Evolutionary conservation across 495 filamentous ascomycete species (phyloP), one percentile per base, ranked within the genome.

Genomic region (Evansstolkia leycettana): DNA sequence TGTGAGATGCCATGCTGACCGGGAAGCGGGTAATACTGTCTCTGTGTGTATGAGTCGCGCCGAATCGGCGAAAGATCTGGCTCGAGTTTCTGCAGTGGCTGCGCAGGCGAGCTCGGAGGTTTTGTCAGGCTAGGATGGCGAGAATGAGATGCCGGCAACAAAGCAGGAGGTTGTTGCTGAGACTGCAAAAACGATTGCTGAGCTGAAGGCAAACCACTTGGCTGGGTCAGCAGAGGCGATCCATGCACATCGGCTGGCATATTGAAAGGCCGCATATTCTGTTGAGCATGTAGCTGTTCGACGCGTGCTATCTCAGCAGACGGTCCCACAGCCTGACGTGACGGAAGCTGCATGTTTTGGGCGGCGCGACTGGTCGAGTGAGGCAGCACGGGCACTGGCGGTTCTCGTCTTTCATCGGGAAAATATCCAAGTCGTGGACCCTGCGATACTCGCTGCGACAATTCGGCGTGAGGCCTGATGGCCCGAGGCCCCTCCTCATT

Each of bases 361-460:
- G 43, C 28, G 28, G 52, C 51, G 10, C 54, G 34, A 10, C 3
- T 5, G 12, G 45, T 40, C 3, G 52, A 20, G 31, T 57, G 53
- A 12, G 52, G 34, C 33, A 60, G 36, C 18, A 58, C 37, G 5
- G 60, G 43, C 14, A 55, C 19, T 24, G 42, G 44, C 34, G 41
- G 46, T 36, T 50, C 53, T 19, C 70, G 65, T 2, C 67, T 64
- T 11, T 63, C 40, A 12, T 67, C 61, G 1, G 64, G 49, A 26
- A 66, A 69, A 15, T 57, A 65, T 11, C 65, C 65, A 16, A 60
- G 36, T 6, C 54, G 55, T n/a, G 64, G 64, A 18, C 64, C 64
- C 28, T 45, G 45, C 17, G 36, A 14, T 25, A 55, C 41, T 12
- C 57, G 61, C 10, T 41, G 42, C 10, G 50, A 38, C 20, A 52